These are phyloP conservation scores for Paxillus rubicundulus DNA, from an alignment of 768 basidiomycete species.

Conservation along the genomic window DNA sequence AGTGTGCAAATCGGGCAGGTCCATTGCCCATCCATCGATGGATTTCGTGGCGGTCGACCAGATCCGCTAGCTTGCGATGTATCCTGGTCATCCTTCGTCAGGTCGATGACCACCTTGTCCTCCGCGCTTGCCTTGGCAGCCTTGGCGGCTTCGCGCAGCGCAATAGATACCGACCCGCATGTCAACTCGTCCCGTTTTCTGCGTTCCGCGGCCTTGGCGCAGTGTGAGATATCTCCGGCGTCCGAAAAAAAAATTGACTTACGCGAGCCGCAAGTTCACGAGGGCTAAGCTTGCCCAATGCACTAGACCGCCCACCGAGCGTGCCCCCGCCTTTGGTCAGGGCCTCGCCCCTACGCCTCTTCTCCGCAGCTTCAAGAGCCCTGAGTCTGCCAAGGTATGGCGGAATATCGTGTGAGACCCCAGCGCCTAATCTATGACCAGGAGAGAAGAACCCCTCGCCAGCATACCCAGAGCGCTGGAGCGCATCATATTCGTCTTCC, in stretches of 20 bases:
- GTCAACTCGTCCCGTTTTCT: conserved; percentile 69
- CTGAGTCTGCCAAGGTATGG: conserved; percentile 61
- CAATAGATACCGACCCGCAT: conserved; percentile 62
- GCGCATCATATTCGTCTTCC: conserved; percentile 81
- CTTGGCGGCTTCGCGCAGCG: conserved; percentile 61
- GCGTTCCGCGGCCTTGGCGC: conserved; percentile 78
- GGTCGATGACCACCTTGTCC: conserved; percentile 53
- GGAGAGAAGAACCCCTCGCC: conserved; percentile 87
- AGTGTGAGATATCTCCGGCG: background rate
- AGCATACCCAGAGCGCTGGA: conserved; percentile 77
- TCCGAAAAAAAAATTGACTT: conserved; percentile 45
- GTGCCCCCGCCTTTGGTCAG: conserved; percentile 54
- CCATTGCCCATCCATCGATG: conserved; percentile 38
- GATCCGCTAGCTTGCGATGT: background rate
- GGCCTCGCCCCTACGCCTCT: conserved; percentile 46
- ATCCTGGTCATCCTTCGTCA: conserved; percentile 40
- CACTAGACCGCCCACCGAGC: conserved; percentile 52
- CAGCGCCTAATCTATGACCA: conserved; percentile 69
- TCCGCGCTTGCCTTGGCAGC: conserved; percentile 66
- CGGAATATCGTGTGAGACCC: conserved; percentile 66
- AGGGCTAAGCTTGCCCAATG: conserved; percentile 47
- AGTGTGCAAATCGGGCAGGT: conserved; percentile 63
- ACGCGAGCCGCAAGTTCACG: conserved; percentile 65
- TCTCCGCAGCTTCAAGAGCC: conserved; percentile 81
- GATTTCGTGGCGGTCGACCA: background rate